These are phyloP conservation scores for Verbena officinalis DNA, from an alignment of 257 asterid genomes.

Conservation along the genomic window DNA sequence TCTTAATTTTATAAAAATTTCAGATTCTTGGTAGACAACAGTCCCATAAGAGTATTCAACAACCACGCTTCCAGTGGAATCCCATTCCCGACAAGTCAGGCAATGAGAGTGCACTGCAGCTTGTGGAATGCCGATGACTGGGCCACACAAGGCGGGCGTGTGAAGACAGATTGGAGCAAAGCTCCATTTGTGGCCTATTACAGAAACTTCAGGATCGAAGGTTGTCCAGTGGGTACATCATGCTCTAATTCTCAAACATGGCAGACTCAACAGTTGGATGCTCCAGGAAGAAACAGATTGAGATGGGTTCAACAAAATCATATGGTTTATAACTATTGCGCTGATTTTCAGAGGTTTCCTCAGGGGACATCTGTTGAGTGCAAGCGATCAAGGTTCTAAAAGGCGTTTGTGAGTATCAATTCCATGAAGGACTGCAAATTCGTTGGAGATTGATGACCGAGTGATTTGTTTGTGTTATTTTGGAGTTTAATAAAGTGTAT, in stretches of 20 bases:
- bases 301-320: not conserved
- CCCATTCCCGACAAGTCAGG: not conserved
- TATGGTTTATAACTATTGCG: not conserved
- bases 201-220: not conserved
- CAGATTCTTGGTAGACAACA: conserved; percentile 1
- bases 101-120: not conserved
- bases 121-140: conserved; percentile 3
- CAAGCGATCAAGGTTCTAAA: conserved; percentile 1
- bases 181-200: not conserved
- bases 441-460: too few species aligned
- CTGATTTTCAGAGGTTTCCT: conserved; percentile 3
- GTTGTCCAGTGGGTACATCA: not conserved
- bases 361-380: not conserved
- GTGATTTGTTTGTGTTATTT: not conserved
- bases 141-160: conserved; percentile 4
- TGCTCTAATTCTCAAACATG: not conserved
- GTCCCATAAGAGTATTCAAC: not conserved
- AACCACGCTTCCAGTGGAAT: not conserved
- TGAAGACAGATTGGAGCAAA: conserved; percentile 1
- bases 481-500: too few species aligned
- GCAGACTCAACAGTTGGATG: not conserved
- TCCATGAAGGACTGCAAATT: not conserved
- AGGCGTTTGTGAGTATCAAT: not conserved
- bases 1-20: too few species aligned
- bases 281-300: not conserved